Percentiles rank a stretch among this genome's conserved stretches.
Conservation (phyloP, 495 filamentous ascomycete genomes). For the Entonaema liquescens region DNA sequence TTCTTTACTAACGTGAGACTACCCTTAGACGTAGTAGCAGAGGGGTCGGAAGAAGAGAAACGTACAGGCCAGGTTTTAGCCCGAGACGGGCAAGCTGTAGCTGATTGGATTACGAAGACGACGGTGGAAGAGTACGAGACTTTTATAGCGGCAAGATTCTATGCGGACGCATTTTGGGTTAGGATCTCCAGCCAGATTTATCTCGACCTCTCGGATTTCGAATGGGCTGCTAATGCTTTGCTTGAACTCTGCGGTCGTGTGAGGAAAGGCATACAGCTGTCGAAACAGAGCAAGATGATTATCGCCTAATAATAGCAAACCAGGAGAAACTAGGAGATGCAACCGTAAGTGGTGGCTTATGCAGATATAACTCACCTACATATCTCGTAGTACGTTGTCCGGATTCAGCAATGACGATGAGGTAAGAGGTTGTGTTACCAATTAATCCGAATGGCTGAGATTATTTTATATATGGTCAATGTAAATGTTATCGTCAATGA, state of each 20-base stretch:
- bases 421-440: slow-evolving; percentile 4
- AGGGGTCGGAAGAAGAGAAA: slow-evolving; percentile 38
- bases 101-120: slow-evolving; percentile 63
- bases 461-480: slow-evolving; percentile 4
- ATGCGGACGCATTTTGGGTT: slow-evolving; percentile 71
- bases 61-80: slow-evolving; percentile 35
- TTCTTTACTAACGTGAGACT: slow-evolving; percentile 72
- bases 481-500: neutral
- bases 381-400: neutral
- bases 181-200: slow-evolving; percentile 83
- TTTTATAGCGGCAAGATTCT: slow-evolving; percentile 71
- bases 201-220: slow-evolving; percentile 79
- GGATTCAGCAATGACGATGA: neutral
- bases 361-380: neutral
- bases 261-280: slow-evolving; percentile 57
- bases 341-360: neutral
- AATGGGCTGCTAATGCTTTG: slow-evolving; percentile 69
- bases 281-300: neutral
- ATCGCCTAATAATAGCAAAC: neutral
- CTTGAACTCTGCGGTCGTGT: slow-evolving; percentile 69
- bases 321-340: too few species aligned
- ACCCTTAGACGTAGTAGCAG: slow-evolving; percentile 58
- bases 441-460: slow-evolving; percentile 5
- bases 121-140: slow-evolving; percentile 71
- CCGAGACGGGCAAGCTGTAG: slow-evolving; percentile 48